Percentiles rank a stretch among this genome's conserved stretches.
Conservation (phyloP, 805 yeast species). For the Barnettozyma sp. region DNA sequence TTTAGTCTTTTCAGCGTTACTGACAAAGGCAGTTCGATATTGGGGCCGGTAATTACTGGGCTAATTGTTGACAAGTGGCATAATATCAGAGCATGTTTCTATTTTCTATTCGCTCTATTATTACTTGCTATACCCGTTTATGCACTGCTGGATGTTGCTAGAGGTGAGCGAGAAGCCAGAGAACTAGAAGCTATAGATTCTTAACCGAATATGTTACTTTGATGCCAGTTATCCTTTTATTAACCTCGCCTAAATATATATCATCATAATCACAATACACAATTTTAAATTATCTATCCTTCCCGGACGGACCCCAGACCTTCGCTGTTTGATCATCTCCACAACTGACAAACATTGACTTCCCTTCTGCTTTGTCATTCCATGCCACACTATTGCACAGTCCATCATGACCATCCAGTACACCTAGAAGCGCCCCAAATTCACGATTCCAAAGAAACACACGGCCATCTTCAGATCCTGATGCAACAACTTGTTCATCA, state of each 20-base stretch:
- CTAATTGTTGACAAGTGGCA: slow-evolving; percentile 66
- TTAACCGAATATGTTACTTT: neutral
- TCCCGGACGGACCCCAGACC: slow-evolving; percentile 47
- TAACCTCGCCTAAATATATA: neutral
- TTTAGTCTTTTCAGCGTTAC: slow-evolving; percentile 73
- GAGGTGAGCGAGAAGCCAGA: slow-evolving; percentile 53
- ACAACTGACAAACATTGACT: slow-evolving; percentile 65
- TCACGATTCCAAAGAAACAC: slow-evolving; percentile 73
- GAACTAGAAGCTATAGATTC: slow-evolving; percentile 30
- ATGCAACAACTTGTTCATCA: slow-evolving; percentile 60
- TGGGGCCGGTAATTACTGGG: slow-evolving; percentile 73
- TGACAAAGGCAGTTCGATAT: slow-evolving; percentile 70
- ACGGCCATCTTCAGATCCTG: slow-evolving; percentile 79
- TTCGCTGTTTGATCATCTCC: slow-evolving; percentile 74
- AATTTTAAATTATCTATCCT: neutral
- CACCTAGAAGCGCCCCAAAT: slow-evolving; percentile 55
- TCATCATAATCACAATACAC: neutral
- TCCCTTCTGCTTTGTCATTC: slow-evolving; percentile 37
- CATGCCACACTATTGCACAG: slow-evolving; percentile 72
- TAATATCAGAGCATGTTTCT: slow-evolving; percentile 66
- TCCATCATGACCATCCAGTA: slow-evolving; percentile 56
- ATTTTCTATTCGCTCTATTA: slow-evolving; percentile 49
- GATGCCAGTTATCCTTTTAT: neutral
- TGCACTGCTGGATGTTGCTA: slow-evolving; percentile 44
- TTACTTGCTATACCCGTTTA: slow-evolving; percentile 53